A percentile compares a stretch with the other conserved stretches of the same genome.
These are phyloP conservation scores for Asterophora lycoperdoides DNA, from an alignment of 768 basidiomycete species.

Conservation along the genomic window DNA sequence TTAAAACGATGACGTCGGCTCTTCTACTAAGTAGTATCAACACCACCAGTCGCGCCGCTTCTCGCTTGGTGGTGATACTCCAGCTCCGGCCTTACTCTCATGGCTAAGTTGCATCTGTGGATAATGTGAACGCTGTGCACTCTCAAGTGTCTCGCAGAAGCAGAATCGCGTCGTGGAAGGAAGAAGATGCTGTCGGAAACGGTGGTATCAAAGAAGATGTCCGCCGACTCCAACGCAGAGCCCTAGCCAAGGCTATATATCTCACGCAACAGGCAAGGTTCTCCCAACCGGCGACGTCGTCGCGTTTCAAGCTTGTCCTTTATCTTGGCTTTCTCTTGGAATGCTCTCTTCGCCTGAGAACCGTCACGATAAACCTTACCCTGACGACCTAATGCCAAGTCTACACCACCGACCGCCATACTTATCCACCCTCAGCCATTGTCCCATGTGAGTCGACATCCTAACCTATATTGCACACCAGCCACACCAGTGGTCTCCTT, in stretches of 20 bases:
- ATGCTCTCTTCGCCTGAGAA: conserved; percentile 18
- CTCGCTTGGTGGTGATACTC: no score
- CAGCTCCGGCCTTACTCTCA: no score
- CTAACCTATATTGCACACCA: conserved; percentile 36
- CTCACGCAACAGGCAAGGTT: conserved; percentile 44
- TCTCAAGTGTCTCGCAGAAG: conserved; percentile 42
- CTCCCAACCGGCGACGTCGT: conserved; percentile 56
- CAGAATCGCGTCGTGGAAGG: conserved; percentile 33
- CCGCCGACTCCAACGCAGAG: not conserved
- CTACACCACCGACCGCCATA: conserved; percentile 44
- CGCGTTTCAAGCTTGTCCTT: conserved; percentile 66
- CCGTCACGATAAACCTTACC: conserved; percentile 5
- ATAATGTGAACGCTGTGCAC: conserved; percentile 37
- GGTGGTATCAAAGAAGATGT: conserved; percentile 34
- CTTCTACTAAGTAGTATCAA: no score
- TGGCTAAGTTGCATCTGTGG: conserved; percentile 6
- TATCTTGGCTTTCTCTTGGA: conserved; percentile 47
- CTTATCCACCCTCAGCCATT: conserved; percentile 70
- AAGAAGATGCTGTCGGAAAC: conserved; percentile 8
- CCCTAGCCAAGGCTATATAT: not conserved
- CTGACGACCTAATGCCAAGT: conserved; percentile 1
- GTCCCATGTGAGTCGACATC: conserved; percentile 57
- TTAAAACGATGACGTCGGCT: not conserved
- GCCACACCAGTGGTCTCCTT: conserved; percentile 40
- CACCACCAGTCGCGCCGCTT: no score